A percentile compares a stretch with the other conserved stretches of the same genome.
Conservation (phyloP, 164 flowering plant genomes). For the Stephania yunnanensis region DNA sequence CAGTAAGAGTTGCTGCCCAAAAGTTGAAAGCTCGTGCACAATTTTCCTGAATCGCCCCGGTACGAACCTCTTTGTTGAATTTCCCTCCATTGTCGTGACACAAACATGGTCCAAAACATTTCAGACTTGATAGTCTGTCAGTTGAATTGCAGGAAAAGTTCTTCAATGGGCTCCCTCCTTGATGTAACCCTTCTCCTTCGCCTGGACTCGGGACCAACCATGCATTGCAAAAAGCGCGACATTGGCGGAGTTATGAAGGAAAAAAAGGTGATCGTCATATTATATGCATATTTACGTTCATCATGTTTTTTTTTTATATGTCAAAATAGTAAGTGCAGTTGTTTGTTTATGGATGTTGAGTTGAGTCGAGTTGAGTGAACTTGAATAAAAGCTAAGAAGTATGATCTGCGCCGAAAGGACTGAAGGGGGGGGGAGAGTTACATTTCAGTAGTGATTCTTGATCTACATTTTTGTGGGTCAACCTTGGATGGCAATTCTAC, state of each 20-base stretch:
- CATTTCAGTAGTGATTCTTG: slow-evolving; percentile 7
- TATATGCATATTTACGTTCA: neutral
- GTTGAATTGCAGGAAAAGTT: slow-evolving; percentile 5
- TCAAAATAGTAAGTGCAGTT: slow-evolving; percentile 8
- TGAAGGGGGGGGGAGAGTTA: slow-evolving; percentile 8
- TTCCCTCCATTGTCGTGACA: neutral
- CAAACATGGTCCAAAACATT: neutral
- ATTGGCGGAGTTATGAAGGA: slow-evolving; percentile 3
- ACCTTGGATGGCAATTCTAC: slow-evolving; percentile 26
- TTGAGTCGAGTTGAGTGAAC: slow-evolving; percentile 7
- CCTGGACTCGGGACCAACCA: neutral
- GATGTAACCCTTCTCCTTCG: slow-evolving; percentile 2
- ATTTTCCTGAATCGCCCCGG: neutral
- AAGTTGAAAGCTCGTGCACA: neutral
- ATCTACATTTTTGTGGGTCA: slow-evolving; percentile 25
- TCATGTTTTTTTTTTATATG: slow-evolving; percentile 11
- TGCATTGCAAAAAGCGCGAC: slow-evolving; percentile 7
- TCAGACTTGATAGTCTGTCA: slow-evolving; percentile 7
- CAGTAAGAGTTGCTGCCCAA: neutral
- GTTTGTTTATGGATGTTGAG: slow-evolving; percentile 13
- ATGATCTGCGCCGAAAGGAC: slow-evolving; percentile 11
- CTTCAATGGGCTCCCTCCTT: neutral
- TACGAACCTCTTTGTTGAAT: neutral
- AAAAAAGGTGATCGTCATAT: slow-evolving; percentile 2
- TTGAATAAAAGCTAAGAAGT: slow-evolving; percentile 6